These are phyloP conservation scores for Viola pubescens DNA, from an alignment of 441 rosid species.

Conservation along the genomic window DNA sequence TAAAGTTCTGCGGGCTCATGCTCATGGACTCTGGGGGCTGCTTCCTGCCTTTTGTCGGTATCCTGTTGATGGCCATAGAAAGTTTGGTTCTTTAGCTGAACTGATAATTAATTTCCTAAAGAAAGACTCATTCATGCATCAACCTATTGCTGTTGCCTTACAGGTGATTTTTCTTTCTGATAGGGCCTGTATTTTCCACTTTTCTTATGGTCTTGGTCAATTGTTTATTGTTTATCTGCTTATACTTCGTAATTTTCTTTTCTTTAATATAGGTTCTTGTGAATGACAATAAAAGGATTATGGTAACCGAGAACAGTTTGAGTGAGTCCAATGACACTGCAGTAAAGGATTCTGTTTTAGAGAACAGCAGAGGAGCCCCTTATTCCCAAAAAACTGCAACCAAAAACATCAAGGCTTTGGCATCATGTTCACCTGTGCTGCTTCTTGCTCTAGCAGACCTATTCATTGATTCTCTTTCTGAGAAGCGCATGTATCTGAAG, in stretches of 20 bases:
- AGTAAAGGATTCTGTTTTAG: constrained; percentile 28
- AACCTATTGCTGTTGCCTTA: constrained; percentile 55
- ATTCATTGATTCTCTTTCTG: constrained; percentile 41
- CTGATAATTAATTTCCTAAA: constrained; percentile 49
- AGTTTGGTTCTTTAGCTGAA: constrained; percentile 48
- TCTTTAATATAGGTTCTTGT: constrained; percentile 43
- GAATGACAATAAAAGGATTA: constrained; percentile 55
- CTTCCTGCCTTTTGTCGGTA: constrained; percentile 77
- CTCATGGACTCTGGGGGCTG: constrained; percentile 63
- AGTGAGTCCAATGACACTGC: constrained; percentile 21
- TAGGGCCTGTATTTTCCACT: neutral
- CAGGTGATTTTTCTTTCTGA: constrained; percentile 38
- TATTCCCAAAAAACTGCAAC: constrained; percentile 65
- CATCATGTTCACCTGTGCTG: constrained; percentile 57
- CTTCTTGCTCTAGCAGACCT: constrained; percentile 62
- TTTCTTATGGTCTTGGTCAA: constrained; percentile 4
- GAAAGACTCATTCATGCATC: constrained; percentile 61
- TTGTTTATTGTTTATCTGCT: neutral
- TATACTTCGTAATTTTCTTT: constrained; percentile 5
- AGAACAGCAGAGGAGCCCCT: constrained; percentile 25
- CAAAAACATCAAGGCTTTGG: constrained; percentile 60
- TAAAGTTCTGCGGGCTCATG: constrained; percentile 57
- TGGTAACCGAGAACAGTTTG: constrained; percentile 24
- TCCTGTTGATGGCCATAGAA: constrained; percentile 54
- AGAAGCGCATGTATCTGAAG: constrained; percentile 56